These are phyloP conservation scores for Hypoxylon sp. DNA, from an alignment of 2,329 filamentous ascomycete species.

Conservation along the genomic window DNA sequence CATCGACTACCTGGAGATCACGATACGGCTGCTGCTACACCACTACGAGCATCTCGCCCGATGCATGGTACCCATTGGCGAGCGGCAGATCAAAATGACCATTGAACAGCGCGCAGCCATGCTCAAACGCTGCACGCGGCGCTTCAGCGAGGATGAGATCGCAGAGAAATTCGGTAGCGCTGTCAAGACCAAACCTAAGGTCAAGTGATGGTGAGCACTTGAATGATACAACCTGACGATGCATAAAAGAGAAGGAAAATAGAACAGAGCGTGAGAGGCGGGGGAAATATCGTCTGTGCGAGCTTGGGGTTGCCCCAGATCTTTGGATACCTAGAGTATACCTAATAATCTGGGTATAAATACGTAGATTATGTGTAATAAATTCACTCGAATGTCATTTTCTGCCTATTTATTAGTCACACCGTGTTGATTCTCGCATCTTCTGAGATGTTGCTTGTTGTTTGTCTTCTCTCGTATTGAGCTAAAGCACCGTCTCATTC, in stretches of 20 bases:
- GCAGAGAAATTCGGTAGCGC: constrained; percentile 64
- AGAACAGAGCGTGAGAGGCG: background rate
- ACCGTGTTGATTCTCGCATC: background rate
- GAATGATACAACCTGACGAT: background rate
- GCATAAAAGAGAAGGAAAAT: background rate
- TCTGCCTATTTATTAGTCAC: background rate
- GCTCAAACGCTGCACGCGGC: constrained; percentile 74
- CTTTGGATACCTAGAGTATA: background rate
- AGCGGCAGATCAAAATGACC: constrained; percentile 74
- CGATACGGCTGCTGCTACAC: constrained; percentile 75
- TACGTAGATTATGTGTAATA: background rate
- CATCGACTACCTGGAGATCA: constrained; percentile 85
- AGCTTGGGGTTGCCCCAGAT: background rate
- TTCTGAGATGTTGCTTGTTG: constrained; percentile 6
- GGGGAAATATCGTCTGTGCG: background rate
- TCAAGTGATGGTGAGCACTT: constrained; percentile 6
- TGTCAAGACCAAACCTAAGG: constrained; percentile 17
- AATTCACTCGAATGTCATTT: background rate
- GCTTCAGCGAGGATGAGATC: constrained; percentile 77
- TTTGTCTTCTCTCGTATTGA: constrained; percentile 3
- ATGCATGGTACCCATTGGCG: constrained; percentile 80
- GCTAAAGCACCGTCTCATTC: background rate
- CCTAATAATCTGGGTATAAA: background rate
- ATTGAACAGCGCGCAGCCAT: constrained; percentile 74
- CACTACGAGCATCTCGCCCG: constrained; percentile 79